phyloP scores from a whole-genome alignment of 345 rosid genomes.

The Fremontodendron californicum region DNA sequence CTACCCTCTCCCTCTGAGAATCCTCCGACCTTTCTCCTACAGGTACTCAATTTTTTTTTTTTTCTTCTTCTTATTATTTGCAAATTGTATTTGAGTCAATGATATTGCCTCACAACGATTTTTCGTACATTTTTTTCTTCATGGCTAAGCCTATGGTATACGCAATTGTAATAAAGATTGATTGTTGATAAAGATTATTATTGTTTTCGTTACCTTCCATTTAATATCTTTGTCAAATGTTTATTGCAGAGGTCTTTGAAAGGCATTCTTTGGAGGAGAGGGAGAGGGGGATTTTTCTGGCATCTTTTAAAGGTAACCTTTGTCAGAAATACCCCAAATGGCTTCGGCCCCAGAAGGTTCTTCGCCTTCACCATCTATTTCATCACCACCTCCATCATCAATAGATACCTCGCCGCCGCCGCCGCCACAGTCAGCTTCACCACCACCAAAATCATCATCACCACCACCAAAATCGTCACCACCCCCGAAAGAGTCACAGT shows the following conservation, averaged over 20 bases:
- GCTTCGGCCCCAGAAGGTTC: conserved; percentile 13
- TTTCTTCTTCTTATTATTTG: not conserved
- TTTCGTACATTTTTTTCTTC: not conserved
- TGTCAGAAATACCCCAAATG: conserved; percentile 18
- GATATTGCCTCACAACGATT: not conserved
- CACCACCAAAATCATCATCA: conserved; percentile 38
- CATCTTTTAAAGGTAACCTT: not conserved
- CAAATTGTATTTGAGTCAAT: not conserved
- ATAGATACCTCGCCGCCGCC: not conserved
- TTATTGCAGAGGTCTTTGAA: conserved; percentile 4
- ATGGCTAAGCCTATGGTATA: not conserved
- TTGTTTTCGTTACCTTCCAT: not conserved
- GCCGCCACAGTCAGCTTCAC: conserved; percentile 24
- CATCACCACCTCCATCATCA: not conserved
- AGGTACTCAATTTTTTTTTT: conserved; percentile 20
- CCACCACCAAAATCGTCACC: conserved; percentile 34
- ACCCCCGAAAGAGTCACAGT: conserved; percentile 13
- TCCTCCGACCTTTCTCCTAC: conserved; percentile 15
- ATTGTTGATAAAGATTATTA: not conserved
- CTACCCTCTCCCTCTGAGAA: conserved; percentile 22
- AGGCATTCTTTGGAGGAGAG: conserved; percentile 21
- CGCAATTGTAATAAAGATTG: not conserved
- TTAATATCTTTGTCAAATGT: not conserved
- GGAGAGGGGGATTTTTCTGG: conserved; percentile 20
- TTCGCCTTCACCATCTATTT: not conserved